Percentiles rank a stretch among this genome's conserved stretches.
Evolutionary conservation across 2,329 filamentous ascomycete species (phyloP).

Genomic region (Sclerotinia trifoliorum): DNA sequence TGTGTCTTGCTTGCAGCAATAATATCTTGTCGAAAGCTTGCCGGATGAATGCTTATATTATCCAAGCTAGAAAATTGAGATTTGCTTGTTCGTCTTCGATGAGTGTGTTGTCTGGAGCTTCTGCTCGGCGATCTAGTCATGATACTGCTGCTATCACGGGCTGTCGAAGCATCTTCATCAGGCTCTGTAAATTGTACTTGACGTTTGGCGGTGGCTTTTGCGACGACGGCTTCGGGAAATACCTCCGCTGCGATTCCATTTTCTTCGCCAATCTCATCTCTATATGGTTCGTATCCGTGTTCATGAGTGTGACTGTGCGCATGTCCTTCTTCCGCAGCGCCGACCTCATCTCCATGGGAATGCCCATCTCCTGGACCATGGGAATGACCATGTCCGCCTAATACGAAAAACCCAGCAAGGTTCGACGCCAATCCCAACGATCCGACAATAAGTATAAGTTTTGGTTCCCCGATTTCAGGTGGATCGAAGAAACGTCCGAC

Average conservation of each 20-base stretch:
- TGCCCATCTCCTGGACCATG: constrained; percentile 62
- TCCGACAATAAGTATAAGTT: constrained; percentile 86
- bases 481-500: constrained; percentile 89
- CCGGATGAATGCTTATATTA: constrained; percentile 79
- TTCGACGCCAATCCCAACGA: constrained; percentile 84
- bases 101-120: constrained; percentile 27
- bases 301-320: constrained; percentile 46
- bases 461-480: constrained; percentile 79
- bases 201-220: constrained; percentile 42
- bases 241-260: constrained; percentile 59
- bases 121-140: constrained; percentile 29
- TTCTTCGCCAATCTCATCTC: constrained; percentile 50
- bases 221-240: constrained; percentile 61
- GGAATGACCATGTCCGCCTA: constrained; percentile 88
- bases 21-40: constrained; percentile 88
- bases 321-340: constrained; percentile 40
- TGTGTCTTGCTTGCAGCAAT: constrained; percentile 74
- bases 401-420: constrained; percentile 80
- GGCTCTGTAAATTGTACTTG: constrained; percentile 34
- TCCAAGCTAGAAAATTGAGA: constrained; percentile 64
- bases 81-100: constrained; percentile 38
- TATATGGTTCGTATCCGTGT: constrained; percentile 1
- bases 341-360: constrained; percentile 40
- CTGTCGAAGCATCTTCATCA: constrained; percentile 35
- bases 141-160: constrained; percentile 26